phyloP scores from a whole-genome alignment of 495 filamentous ascomycete species.

The Hypoxylon perforatum region DNA sequence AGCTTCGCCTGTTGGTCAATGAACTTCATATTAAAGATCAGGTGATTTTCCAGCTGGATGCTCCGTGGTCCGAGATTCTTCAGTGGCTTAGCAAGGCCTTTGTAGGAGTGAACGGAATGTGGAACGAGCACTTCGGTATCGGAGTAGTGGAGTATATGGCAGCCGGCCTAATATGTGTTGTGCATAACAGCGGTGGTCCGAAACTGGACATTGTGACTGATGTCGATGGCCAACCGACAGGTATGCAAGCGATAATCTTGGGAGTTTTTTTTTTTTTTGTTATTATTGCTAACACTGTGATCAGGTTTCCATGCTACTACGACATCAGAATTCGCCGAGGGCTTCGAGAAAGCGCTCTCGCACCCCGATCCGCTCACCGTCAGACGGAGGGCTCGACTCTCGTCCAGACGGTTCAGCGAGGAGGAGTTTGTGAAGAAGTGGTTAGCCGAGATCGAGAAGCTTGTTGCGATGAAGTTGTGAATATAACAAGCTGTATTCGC shows the following conservation, averaged over 20 bases:
- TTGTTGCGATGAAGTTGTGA: constrained; percentile 62
- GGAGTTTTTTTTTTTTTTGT: too few species aligned
- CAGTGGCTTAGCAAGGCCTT: constrained; percentile 77
- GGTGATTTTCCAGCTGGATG: constrained; percentile 89
- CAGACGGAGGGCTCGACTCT: constrained; percentile 75
- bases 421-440: constrained; percentile 82
- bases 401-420: constrained; percentile 86
- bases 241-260: constrained; percentile 48
- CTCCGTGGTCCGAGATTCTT: constrained; percentile 85
- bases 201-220: constrained; percentile 91
- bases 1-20: constrained; percentile 86
- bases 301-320: constrained; percentile 86
- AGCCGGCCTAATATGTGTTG: constrained; percentile 89
- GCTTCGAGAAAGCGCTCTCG: constrained; percentile 78
- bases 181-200: constrained; percentile 91
- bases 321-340: constrained; percentile 77
- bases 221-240: constrained; percentile 78
- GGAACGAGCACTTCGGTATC: constrained; percentile 99
- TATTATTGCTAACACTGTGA: constrained; percentile 28
- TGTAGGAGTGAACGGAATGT: constrained; percentile 96
- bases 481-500: not conserved
- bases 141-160: constrained; percentile 98
- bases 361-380: constrained; percentile 74
- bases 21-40: constrained; percentile 85
- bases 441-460: constrained; percentile 74